Evolutionary conservation across 2,329 filamentous ascomycete genomes (phyloP).

Genomic region (Falciphora oryzae): DNA sequence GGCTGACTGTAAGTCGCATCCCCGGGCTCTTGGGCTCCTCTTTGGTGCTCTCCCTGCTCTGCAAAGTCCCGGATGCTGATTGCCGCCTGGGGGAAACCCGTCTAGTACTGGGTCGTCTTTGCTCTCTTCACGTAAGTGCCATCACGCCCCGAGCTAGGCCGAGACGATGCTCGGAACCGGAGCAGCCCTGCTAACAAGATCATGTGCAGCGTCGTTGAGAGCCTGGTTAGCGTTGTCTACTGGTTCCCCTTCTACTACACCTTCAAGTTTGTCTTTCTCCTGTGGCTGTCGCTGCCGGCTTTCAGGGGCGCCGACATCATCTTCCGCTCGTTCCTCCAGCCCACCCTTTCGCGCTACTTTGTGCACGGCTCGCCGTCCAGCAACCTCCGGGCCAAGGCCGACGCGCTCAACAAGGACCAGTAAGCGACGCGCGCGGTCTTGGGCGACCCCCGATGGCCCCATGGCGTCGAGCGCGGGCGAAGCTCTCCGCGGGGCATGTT

Average conservation of each 20-base stretch:
- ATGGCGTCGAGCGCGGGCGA: neutral
- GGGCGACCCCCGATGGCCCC: neutral
- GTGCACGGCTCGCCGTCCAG: constrained; percentile 64
- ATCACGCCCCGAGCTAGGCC: neutral
- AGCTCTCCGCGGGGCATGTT: neutral
- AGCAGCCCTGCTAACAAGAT: neutral
- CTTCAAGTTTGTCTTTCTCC: constrained; percentile 96
- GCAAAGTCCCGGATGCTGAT: constrained; percentile 20
- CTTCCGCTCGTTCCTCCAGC: constrained; percentile 92
- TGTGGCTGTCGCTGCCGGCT: constrained; percentile 95
- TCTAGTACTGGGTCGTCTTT: constrained; percentile 82
- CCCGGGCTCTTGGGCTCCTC: neutral
- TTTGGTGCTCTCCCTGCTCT: neutral
- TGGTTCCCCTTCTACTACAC: constrained; percentile 99
- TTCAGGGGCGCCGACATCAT: constrained; percentile 93
- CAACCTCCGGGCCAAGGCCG: constrained; percentile 84
- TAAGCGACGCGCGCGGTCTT: constrained; percentile 33
- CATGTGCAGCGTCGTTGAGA: constrained; percentile 62
- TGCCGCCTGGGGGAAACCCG: neutral
- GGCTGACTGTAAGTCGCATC: constrained; percentile 55
- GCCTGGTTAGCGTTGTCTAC: constrained; percentile 77
- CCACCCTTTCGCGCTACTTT: constrained; percentile 92
- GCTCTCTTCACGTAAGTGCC: constrained; percentile 63
- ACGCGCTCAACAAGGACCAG: constrained; percentile 65
- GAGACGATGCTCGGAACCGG: neutral